A percentile compares a stretch with the other conserved stretches of the same genome.
Conservation (phyloP, 176 grass and related monocot genomes). For the Ensete ventricosum region DNA sequence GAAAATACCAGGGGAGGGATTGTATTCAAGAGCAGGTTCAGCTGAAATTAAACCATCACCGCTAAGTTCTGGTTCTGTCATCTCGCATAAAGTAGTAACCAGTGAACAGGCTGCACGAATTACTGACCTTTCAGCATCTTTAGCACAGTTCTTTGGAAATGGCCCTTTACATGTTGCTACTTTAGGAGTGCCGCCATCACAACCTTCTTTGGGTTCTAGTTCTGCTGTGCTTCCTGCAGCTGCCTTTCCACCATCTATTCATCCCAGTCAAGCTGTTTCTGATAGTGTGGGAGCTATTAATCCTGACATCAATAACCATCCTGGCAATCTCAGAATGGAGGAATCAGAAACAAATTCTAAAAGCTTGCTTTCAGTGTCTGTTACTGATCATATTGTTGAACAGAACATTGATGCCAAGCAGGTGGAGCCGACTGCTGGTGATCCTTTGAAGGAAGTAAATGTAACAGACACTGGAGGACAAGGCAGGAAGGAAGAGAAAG, state of each 20-base stretch:
- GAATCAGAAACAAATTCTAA: not conserved
- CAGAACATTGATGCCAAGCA: conserved; percentile 16
- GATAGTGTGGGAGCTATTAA: conserved; percentile 19
- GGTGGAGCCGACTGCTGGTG: conserved; percentile 3
- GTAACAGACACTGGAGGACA: conserved; percentile 28
- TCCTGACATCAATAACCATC: conserved; percentile 30
- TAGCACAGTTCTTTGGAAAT: conserved; percentile 61
- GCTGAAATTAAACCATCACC: conserved; percentile 7
- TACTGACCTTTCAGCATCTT: conserved; percentile 52
- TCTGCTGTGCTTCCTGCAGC: conserved; percentile 22
- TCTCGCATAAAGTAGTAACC: conserved; percentile 40
- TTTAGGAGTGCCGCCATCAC: conserved; percentile 30
- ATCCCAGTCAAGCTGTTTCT: conserved; percentile 31
- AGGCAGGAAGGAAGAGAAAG: conserved; percentile 40
- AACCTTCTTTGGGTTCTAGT: conserved; percentile 29
- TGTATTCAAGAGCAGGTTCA: not conserved
- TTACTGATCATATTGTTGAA: conserved; percentile 26
- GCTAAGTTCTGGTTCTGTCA: conserved; percentile 22
- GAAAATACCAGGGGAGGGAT: conserved; percentile 3
- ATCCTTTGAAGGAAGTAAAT: conserved; percentile 24
- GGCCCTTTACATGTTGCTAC: conserved; percentile 30
- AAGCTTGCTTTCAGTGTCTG: conserved; percentile 25
- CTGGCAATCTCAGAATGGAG: conserved; percentile 7
- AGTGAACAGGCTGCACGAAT: conserved; percentile 52
- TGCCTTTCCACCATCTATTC: conserved; percentile 19